These are phyloP conservation scores for Dictyostelium gargantuum DNA, from an alignment of 208 protist species.

Conservation along the genomic window DNA sequence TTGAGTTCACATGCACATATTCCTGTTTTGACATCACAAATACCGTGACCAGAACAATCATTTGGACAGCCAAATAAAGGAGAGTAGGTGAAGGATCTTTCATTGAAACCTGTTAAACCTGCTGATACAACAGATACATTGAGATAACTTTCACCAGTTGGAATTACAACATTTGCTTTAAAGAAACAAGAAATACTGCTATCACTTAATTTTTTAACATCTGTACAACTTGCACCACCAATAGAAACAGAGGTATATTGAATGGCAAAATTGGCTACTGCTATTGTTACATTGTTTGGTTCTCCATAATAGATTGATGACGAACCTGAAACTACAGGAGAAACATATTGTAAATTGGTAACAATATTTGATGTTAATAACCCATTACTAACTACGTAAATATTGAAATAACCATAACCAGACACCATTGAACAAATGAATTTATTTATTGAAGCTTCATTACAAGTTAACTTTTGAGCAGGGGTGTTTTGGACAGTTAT, in stretches of 20 bases:
- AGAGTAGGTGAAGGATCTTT: background rate
- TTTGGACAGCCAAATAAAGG: background rate
- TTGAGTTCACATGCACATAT: background rate
- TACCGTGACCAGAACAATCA: background rate
- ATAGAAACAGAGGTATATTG: background rate
- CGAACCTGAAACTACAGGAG: background rate
- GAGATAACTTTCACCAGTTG: background rate
- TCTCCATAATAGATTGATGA: background rate
- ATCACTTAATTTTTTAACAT: background rate
- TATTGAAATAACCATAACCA: background rate
- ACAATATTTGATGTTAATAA: background rate
- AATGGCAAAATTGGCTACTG: background rate
- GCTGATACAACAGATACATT: background rate
- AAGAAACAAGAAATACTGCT: background rate
- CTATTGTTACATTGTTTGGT: background rate
- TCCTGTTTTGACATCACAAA: background rate
- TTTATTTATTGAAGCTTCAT: background rate
- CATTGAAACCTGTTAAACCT: background rate
- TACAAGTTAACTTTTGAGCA: background rate
- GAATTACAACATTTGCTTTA: too few relatives aligned
- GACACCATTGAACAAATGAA: background rate
- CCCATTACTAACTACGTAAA: background rate
- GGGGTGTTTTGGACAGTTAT: background rate
- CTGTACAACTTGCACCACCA: background rate
- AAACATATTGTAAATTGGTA: background rate